Conservation (phyloP, 2,329 filamentous ascomycete species). For the Colletotrichum coccodes region DNA sequence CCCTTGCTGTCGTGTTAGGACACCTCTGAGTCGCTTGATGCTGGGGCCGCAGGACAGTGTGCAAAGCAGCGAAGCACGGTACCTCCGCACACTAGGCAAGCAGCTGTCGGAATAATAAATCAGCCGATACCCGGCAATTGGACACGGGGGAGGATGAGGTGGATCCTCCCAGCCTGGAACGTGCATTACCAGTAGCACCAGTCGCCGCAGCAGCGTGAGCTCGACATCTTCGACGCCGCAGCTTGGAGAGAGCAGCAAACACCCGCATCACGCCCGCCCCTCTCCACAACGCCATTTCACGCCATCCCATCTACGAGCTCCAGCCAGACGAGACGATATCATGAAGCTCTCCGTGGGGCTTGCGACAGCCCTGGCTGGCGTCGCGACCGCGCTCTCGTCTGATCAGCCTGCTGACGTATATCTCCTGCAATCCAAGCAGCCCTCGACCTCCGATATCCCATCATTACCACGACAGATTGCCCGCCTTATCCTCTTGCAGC, state of each 20-base stretch:
- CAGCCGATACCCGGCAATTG: neutral
- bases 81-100: neutral
- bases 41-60: neutral
- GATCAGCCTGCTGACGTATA: constrained; percentile 62
- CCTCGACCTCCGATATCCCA: constrained; percentile 45
- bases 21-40: no score
- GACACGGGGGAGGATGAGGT: neutral
- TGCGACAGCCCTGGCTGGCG: constrained; percentile 49
- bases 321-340: constrained; percentile 36
- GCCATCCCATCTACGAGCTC: neutral
- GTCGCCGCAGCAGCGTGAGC: neutral
- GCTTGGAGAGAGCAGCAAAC: constrained; percentile 28
- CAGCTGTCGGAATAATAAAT: neutral
- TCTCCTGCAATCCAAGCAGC: constrained; percentile 54
- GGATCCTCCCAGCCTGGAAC: neutral
- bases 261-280: constrained; percentile 23
- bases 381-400: constrained; percentile 46
- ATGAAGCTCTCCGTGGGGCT: constrained; percentile 57
- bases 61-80: neutral
- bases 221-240: constrained; percentile 23
- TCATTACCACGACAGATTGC: constrained; percentile 64
- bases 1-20: neutral
- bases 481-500: constrained; percentile 68
- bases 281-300: constrained; percentile 7
- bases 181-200: neutral